These are phyloP conservation scores for Penicillium cataractarum DNA, from an alignment of 495 filamentous ascomycete genomes.

Conservation along the genomic window DNA sequence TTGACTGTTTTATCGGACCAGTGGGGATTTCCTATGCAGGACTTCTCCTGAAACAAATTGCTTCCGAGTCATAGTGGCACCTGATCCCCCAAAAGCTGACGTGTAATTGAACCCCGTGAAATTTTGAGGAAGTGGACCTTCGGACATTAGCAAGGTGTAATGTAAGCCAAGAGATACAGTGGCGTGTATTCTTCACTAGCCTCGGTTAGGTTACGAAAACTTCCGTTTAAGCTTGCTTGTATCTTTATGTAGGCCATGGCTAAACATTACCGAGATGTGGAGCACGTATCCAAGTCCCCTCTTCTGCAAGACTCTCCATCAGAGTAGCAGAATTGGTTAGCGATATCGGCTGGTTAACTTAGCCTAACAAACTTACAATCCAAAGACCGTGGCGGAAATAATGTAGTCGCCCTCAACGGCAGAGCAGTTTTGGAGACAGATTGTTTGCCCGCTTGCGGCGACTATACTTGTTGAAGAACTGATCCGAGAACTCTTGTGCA, in stretches of 20 bases:
- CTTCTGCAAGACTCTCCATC: not conserved
- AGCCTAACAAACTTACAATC: not conserved
- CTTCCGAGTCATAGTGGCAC: not conserved
- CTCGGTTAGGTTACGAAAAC: not conserved
- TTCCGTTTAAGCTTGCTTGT: slow-evolving; percentile 2
- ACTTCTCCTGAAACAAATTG: too few relatives aligned
- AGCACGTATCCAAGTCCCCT: not conserved
- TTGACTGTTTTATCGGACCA: not conserved
- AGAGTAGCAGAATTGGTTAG: not conserved
- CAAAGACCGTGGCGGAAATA: not conserved
- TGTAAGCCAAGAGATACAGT: not conserved
- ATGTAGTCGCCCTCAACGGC: not conserved
- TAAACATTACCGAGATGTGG: not conserved
- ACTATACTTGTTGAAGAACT: not conserved
- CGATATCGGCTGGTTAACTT: not conserved
- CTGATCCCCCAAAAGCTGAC: not conserved
- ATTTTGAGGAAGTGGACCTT: not conserved
- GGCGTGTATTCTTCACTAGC: not conserved
- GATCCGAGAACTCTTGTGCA: not conserved
- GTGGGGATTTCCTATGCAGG: not conserved
- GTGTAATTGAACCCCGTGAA: not conserved
- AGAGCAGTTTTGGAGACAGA: not conserved
- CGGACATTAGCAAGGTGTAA: not conserved
- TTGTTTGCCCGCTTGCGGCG: not conserved
- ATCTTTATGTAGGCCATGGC: not conserved